Conservation (phyloP, 2,329 filamentous ascomycete species). For the Zasmidium cellare region DNA sequence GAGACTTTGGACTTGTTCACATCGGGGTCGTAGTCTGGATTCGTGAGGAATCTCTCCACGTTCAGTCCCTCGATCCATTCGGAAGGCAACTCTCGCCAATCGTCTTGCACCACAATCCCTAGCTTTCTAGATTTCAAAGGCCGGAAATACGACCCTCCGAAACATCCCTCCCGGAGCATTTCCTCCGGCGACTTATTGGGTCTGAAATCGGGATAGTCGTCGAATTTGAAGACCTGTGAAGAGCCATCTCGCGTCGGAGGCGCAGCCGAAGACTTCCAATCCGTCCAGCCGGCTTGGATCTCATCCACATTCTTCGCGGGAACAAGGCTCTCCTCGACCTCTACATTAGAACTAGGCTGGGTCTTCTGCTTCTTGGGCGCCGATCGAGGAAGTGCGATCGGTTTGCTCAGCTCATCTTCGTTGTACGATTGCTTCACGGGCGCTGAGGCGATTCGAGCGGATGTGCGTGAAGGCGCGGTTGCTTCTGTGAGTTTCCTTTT, state of each 20-base stretch:
- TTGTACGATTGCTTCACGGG: conserved; percentile 38
- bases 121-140: conserved; percentile 49
- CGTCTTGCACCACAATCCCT: conserved; percentile 43
- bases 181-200: conserved; percentile 57
- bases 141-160: conserved; percentile 55
- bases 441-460: conserved; percentile 49
- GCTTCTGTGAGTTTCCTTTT: conserved; percentile 39
- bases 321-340: conserved; percentile 20
- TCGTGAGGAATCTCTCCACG: conserved; percentile 42
- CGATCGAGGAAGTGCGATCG: conserved; percentile 27
- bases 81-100: conserved; percentile 47
- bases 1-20: conserved; percentile 56
- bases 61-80: conserved; percentile 47
- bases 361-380: conserved; percentile 13
- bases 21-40: conserved; percentile 45
- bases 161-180: conserved; percentile 54
- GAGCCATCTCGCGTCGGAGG: conserved; percentile 44
- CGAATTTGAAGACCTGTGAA: conserved; percentile 48
- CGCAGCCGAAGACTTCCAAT: conserved; percentile 43
- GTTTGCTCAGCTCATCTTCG: conserved; percentile 35
- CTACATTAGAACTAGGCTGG: conserved; percentile 1
- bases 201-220: conserved; percentile 44
- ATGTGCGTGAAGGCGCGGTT: conserved; percentile 43
- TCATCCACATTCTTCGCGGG: conserved; percentile 33
- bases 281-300: conserved; percentile 43